phyloP scores from a whole-genome alignment of 176 grass and related monocot species.

The Rhynchospora breviuscula region DNA sequence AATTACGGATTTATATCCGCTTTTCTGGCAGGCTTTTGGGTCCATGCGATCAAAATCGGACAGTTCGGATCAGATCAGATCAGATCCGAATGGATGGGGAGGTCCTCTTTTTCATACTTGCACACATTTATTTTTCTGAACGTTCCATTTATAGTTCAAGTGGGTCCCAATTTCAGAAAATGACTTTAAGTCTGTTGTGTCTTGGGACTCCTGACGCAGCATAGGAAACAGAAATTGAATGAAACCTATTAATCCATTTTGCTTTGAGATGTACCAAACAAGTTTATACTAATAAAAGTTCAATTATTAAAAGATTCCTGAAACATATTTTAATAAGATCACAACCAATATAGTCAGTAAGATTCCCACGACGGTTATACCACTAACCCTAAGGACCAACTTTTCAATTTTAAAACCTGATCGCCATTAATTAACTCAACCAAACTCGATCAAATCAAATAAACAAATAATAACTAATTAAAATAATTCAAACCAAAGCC shows the following conservation, averaged over 20 bases:
- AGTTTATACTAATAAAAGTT: not conserved
- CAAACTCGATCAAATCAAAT: slow-evolving; percentile 22
- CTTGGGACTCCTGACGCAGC: not conserved
- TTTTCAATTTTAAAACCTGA: not conserved
- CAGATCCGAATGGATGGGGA: not conserved
- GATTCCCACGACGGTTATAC: slow-evolving; percentile 22
- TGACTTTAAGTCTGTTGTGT: too few species aligned
- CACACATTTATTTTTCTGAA: too few species aligned
- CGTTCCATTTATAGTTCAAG: too few species aligned
- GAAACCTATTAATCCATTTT: not conserved
- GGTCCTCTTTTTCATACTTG: too few species aligned
- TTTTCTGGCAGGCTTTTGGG: not conserved
- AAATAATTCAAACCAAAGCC: not conserved
- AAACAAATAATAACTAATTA: not conserved
- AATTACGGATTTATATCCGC: not conserved
- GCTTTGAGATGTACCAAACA: not conserved
- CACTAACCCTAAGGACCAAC: slow-evolving; percentile 16
- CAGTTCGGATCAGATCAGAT: not conserved
- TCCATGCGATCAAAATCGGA: not conserved
- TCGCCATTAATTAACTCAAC: slow-evolving; percentile 11
- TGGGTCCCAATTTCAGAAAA: too few species aligned
- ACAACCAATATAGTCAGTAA: slow-evolving; percentile 7
- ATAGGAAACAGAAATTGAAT: not conserved
- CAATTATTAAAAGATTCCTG: not conserved
- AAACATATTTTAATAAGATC: slow-evolving; percentile 7